Base-by-base conservation (phyloP, 352 stramenopile genomes). In the Globisporangium abappressorium region DNA sequence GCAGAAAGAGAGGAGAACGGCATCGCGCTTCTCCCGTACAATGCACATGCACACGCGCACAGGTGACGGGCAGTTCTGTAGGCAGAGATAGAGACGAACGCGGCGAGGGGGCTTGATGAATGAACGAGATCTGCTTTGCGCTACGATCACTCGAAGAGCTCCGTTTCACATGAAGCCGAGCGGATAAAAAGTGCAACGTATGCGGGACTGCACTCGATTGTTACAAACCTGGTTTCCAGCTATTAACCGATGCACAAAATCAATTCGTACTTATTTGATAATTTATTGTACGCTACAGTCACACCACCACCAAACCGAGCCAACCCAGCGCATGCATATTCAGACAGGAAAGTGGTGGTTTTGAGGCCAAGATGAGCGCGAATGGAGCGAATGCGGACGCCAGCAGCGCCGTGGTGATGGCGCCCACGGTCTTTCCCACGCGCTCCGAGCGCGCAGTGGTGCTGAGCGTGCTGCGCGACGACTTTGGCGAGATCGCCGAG, bases 401-500 rank as follows among this genome's bases (percentile, higher is more conserved):
- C 20, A 22, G 55, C 30, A 24, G n/a, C 28, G 26, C 43, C 38
- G 9, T 20, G n/a, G 22, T 22, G 36, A 66, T 60, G 63, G 28
- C 12, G 47, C 47, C 57, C 5, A 26, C 54, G 49, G 65, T 70
- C 66, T 92, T 94, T 57, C 77, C 87, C 28, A 81, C 82, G 70
- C 83, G 78, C 30, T 91, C 88, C 18, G 83, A 94, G 81, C 87
- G 85, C 61, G 77, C 78, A 53, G 75, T 94, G 53, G 83, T 90
- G 66, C 70, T 85, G 2, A 93, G 84, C 64, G 66, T 96, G 56
- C 70, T 96, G 64, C 85, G 82, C 41, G 87, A 94, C 64, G 87
- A 96, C 70, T 92, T 96, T 62, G 88, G 88, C 20, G 77, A 90
- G 41, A 81, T 81, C 61, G 81, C 88, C 0, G 84, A 87, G 62